Conservation (phyloP, 164 flowering plant genomes). For the Chloranthus sessilifolius region DNA sequence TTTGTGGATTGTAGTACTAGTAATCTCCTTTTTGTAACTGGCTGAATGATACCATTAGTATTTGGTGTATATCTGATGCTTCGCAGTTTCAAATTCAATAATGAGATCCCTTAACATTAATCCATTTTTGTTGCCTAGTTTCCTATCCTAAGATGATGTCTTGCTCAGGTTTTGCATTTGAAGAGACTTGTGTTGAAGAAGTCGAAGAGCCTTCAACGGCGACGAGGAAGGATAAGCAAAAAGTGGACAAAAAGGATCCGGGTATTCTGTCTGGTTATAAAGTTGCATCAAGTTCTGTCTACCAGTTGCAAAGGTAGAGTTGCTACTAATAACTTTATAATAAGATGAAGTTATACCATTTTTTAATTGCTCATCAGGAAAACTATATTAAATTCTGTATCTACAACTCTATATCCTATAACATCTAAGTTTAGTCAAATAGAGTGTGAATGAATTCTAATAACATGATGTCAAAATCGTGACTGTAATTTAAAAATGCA, state of each 20-base stretch:
- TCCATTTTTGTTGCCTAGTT: neutral
- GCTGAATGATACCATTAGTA: no score
- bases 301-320: conserved; percentile 68
- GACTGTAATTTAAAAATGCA: neutral
- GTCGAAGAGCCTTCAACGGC: conserved; percentile 56
- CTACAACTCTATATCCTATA: neutral
- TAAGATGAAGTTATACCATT: conserved; percentile 1
- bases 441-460: no score
- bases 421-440: no score
- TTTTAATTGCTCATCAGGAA: no score
- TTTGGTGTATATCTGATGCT: no score
- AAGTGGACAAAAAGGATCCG: conserved; percentile 30
- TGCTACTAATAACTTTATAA: neutral
- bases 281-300: conserved; percentile 60
- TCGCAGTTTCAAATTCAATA: no score
- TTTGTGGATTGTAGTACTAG: no score
- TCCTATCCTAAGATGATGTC: no score
- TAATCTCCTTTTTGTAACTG: no score
- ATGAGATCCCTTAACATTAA: neutral
- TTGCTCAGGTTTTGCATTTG: conserved; percentile 63
- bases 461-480: no score
- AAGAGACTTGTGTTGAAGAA: conserved; percentile 66
- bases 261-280: conserved; percentile 71
- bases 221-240: conserved; percentile 27
- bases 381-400: no score